Percentiles rank a stretch among this genome's conserved stretches.
phyloP scores from a whole-genome alignment of 495 filamentous ascomycete species.

The Melanomma pulvis-pyrius region DNA sequence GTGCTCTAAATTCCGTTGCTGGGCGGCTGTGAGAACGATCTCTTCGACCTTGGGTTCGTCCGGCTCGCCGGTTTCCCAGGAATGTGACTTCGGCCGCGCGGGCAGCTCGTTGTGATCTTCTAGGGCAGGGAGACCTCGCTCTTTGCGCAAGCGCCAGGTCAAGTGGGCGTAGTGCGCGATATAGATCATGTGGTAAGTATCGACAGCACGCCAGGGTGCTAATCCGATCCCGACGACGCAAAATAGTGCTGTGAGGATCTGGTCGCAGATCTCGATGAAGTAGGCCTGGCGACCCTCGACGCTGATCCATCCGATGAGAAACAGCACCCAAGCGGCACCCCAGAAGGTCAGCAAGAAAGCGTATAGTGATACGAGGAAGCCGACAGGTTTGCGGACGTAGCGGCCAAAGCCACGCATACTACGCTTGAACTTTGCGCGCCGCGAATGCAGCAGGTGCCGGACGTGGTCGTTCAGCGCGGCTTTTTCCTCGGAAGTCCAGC shows the following conservation, averaged over 20 bases:
- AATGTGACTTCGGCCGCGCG: conserved; percentile 12
- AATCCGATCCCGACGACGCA: conserved; percentile 76
- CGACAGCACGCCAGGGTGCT: conserved; percentile 71
- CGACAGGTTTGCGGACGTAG: conserved; percentile 71
- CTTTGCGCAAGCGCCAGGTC: conserved; percentile 69
- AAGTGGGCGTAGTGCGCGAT: conserved; percentile 67
- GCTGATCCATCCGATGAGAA: conserved; percentile 84
- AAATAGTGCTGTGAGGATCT: conserved; percentile 75
- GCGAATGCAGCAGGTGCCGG: conserved; percentile 77
- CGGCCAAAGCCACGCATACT: conserved; percentile 72
- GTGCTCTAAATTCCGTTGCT: conserved; percentile 65
- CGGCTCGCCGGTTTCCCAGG: conserved; percentile 18
- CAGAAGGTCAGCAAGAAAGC: conserved; percentile 77
- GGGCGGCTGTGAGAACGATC: conserved; percentile 60
- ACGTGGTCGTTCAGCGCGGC: conserved; percentile 78
- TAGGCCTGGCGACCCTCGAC: conserved; percentile 70
- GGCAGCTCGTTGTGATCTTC: conserved; percentile 75
- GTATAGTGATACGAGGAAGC: conserved; percentile 76
- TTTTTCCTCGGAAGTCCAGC: conserved; percentile 72
- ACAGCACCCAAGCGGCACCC: conserved; percentile 80
- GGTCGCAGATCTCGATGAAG: conserved; percentile 75
- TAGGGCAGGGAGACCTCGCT: conserved; percentile 62
- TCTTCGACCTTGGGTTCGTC: conserved; percentile 46
- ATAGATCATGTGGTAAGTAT: conserved; percentile 81
- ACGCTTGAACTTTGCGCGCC: conserved; percentile 72